A percentile compares a stretch with the other conserved stretches of the same genome.
These are phyloP conservation scores for Warburgia ugandensis DNA, from an alignment of 164 flowering plant genomes.

Conservation along the genomic window DNA sequence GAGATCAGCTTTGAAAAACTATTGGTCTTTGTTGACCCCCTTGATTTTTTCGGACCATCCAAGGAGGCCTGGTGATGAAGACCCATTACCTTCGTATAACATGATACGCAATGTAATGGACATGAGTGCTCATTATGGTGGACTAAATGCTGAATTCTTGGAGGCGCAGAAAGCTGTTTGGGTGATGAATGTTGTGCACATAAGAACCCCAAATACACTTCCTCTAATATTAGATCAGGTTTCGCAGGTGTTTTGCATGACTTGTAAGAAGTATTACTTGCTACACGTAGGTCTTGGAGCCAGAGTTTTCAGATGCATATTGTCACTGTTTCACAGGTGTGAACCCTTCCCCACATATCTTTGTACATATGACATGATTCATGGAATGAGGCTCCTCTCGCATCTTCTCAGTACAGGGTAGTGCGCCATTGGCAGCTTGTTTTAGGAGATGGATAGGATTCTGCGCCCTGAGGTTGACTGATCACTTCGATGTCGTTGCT, in stretches of 20 bases:
- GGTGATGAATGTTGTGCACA: conserved; percentile 97
- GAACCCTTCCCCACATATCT: conserved; percentile 96
- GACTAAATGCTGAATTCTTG: conserved; percentile 76
- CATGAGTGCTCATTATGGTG: conserved; percentile 93
- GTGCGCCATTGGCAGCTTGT: conserved; percentile 54
- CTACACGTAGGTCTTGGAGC: too few species aligned
- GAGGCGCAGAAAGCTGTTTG: conserved; percentile 71
- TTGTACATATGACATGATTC: conserved; percentile 94
- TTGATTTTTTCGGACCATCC: conserved; percentile 98
- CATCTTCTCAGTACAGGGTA: conserved; percentile 35
- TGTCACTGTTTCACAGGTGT: conserved; percentile 78
- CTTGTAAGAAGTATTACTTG: too few species aligned
- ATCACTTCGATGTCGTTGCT: conserved; percentile 1
- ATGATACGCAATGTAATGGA: conserved; percentile 97
- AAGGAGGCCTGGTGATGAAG: conserved; percentile 97
- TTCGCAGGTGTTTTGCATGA: conserved; percentile 86
- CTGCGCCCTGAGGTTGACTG: conserved; percentile 80
- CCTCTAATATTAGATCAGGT: conserved; percentile 82
- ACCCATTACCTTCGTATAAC: conserved; percentile 90
- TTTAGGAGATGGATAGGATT: conserved; percentile 92
- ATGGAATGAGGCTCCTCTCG: conserved; percentile 81
- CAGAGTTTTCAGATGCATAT: too few species aligned
- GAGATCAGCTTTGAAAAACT: conserved; percentile 65
- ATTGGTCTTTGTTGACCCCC: conserved; percentile 96
- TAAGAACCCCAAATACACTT: conserved; percentile 56